Percentiles rank a stretch among this genome's conserved stretches.
Evolutionary conservation across 208 protist genomes (phyloP).

Genomic region (Acanthamoeba triangularis): DNA sequence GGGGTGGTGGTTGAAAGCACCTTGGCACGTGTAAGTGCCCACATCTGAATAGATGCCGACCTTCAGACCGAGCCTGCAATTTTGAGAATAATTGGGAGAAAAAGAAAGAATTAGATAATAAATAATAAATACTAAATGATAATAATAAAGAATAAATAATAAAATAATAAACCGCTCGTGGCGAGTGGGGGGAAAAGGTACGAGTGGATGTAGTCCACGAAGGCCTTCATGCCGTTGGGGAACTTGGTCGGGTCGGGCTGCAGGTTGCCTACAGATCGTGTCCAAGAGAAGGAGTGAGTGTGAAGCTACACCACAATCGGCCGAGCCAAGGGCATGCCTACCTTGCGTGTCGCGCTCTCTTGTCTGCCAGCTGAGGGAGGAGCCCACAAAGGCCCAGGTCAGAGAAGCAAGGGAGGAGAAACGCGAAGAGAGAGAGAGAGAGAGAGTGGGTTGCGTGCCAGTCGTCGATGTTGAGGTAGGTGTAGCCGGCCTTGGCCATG

Average conservation of each 20-base stretch:
- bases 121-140: too few species aligned
- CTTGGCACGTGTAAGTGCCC: neutral
- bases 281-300: neutral
- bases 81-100: too few species aligned
- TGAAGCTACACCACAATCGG: too few species aligned
- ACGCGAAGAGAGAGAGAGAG: neutral
- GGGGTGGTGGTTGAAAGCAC: too few species aligned
- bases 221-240: constrained; percentile 75
- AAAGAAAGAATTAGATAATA: too few species aligned
- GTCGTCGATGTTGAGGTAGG: constrained; percentile 79
- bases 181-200: too few species aligned
- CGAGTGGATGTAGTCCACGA: constrained; percentile 81
- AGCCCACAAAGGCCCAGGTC: neutral
- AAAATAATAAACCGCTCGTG: too few species aligned
- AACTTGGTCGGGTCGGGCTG: constrained; percentile 66
- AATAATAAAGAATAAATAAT: too few species aligned
- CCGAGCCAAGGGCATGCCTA: neutral
- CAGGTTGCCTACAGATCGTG: neutral
- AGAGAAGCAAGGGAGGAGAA: too few species aligned
- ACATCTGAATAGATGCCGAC: constrained; percentile 56
- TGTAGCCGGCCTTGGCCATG: constrained; percentile 69
- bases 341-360: neutral
- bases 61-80: constrained; percentile 40
- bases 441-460: neutral
- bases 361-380: neutral